phyloP scores from a whole-genome alignment of 148 eudicot species.

The Fallopia convolvulus region DNA sequence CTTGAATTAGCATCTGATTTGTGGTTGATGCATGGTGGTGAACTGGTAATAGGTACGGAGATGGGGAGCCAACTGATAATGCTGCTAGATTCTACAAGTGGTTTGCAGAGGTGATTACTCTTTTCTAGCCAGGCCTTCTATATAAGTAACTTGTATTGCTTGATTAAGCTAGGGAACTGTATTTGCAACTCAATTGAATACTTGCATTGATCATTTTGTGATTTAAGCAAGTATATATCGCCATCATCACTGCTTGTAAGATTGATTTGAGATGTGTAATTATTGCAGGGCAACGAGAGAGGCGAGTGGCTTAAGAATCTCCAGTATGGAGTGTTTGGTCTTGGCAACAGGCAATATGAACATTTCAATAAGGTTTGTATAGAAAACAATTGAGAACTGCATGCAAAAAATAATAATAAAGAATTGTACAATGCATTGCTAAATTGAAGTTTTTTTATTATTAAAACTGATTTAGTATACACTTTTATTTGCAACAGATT shows the following conservation, averaged over 20 bases:
- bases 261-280: background rate
- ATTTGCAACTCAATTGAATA: background rate
- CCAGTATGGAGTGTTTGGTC: slow-evolving; percentile 70
- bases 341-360: slow-evolving; percentile 90
- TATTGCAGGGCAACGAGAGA: slow-evolving; percentile 48
- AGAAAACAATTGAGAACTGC: background rate
- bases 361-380: slow-evolving; percentile 85
- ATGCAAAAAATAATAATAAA: too few species aligned
- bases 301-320: slow-evolving; percentile 78
- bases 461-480: background rate
- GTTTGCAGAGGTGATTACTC: slow-evolving; percentile 62
- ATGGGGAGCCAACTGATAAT: slow-evolving; percentile 98
- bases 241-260: background rate
- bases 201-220: too few species aligned
- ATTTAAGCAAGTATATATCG: background rate
- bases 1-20: too few species aligned
- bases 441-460: background rate
- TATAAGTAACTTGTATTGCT: background rate
- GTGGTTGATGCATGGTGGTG: slow-evolving; percentile 7
- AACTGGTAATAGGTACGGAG: slow-evolving; percentile 91
- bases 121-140: background rate
- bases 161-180: background rate
- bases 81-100: slow-evolving; percentile 92
- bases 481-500: slow-evolving; percentile 37
- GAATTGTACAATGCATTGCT: background rate